Evolutionary conservation across 2,329 filamentous ascomycete genomes (phyloP).

Genomic region (Fusarium nurragi): DNA sequence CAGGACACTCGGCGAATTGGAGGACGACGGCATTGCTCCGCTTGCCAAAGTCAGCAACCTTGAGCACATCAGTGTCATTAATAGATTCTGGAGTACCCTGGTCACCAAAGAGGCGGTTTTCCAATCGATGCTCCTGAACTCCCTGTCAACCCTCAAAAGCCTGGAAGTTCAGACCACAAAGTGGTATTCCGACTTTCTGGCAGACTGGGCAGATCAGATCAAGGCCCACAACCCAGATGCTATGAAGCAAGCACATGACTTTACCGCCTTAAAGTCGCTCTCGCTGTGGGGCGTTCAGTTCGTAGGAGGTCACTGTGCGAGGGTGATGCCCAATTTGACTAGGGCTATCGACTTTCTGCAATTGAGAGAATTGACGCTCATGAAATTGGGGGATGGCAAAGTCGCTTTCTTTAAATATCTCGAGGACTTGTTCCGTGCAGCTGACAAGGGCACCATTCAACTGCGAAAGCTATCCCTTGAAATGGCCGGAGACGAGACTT

Average conservation of each 20-base stretch:
- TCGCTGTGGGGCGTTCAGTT: fast-evolving
- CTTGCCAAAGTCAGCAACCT: neutral
- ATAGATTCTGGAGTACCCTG: fast-evolving
- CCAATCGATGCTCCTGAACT: conserved; percentile 4
- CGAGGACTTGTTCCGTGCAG: neutral
- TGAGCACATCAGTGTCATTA: neutral
- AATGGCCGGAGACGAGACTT: neutral
- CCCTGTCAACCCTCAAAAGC: neutral
- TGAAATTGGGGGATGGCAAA: fast-evolving
- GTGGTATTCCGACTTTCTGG: neutral
- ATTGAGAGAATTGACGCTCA: neutral
- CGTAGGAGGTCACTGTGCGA: fast-evolving
- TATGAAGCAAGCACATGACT: neutral
- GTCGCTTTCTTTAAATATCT: neutral
- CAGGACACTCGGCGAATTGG: fast-evolving
- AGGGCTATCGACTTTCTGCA: conserved; percentile 8
- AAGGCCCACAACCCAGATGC: neutral
- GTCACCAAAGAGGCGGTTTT: neutral
- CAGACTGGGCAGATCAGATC: neutral
- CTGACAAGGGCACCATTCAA: neutral
- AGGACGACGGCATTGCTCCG: fast-evolving
- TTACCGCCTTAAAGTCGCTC: conserved; percentile 6
- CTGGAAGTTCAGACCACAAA: neutral
- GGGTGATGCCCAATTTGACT: fast-evolving
- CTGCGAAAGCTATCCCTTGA: neutral